Evolutionary conservation across 2,329 filamentous ascomycete genomes (phyloP).

Genomic region (Fusarium foetens): DNA sequence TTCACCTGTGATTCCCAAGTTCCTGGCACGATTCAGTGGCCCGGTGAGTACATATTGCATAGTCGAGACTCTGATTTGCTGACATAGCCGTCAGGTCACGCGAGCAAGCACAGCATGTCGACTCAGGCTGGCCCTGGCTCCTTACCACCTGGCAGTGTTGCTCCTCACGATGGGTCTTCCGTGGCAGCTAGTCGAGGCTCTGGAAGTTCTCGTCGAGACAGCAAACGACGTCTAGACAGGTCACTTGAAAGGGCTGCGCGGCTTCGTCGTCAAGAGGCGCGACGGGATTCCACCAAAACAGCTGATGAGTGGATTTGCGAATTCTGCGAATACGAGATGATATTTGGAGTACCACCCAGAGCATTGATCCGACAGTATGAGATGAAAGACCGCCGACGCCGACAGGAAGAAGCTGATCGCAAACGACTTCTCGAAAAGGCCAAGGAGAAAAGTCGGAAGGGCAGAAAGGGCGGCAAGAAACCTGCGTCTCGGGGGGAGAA

Average conservation of each 20-base stretch:
- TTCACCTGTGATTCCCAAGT: constrained; percentile 95
- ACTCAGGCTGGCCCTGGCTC: constrained; percentile 28
- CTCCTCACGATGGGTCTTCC: constrained; percentile 50
- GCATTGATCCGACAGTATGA: constrained; percentile 93
- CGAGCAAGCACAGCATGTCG: constrained; percentile 37
- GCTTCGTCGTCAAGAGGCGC: constrained; percentile 79
- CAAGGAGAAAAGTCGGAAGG: constrained; percentile 91
- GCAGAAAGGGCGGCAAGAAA: constrained; percentile 84
- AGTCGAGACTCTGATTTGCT: background rate
- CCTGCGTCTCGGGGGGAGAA: constrained; percentile 44
- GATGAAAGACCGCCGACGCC: constrained; percentile 88
- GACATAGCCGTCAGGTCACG: constrained; percentile 37
- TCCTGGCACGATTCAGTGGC: constrained; percentile 80
- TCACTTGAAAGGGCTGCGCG: constrained; percentile 80
- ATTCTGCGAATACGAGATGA: constrained; percentile 97
- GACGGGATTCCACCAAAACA: constrained; percentile 73
- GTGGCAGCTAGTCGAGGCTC: constrained; percentile 47
- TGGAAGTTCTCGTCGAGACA: constrained; percentile 60
- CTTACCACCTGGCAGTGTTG: constrained; percentile 24
- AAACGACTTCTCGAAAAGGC: constrained; percentile 88
- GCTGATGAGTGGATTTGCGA: constrained; percentile 95
- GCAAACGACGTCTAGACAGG: constrained; percentile 73
- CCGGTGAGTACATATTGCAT: constrained; percentile 56
- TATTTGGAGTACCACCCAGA: constrained; percentile 87
- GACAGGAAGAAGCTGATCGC: constrained; percentile 87